Base-by-base conservation (phyloP, 129 eudicot species). In the Cynara cardunculus region DNA sequence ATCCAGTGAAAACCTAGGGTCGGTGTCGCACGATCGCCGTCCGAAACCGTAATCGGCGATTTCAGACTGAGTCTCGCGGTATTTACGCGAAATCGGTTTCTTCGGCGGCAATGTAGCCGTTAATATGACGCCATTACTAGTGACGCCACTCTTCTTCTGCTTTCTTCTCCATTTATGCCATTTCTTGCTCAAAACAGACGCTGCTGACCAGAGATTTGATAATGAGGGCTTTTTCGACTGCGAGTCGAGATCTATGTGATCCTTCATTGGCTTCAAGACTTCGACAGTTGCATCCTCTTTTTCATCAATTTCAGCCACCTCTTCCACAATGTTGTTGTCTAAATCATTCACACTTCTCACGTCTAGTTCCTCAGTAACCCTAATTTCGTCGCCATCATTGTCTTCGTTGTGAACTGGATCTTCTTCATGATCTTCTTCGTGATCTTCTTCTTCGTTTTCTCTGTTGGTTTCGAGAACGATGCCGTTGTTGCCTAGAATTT, bases 11-110 rank as follows among this genome's bases (percentile, higher is more conserved):
- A 91, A 91, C 82, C 98, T 84, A 9, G 98, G 98, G 74, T 90
- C 98, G 6, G 86, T 87, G 71, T 94, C 98, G 66, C 97, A 91
- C n/a, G 98, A 94, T 65, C 97, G 78, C 78, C 98, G 84, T 6
- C 97, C 96, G 61, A 85, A 88, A 27, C 97, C 98, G 67, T 94
- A 94, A 84, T 94, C 98, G 1, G 97, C 97, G 14, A 94, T 87
- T 80, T 94, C 96, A 2, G 95, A 94, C 80, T 91, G 98, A 31
- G 97, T 90, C 64, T 94, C 98, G 2, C 96, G 88, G 76, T 41
- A 88, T 14, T 83, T 89, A 88, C 97, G 79, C 25, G 90, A 84
- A 81, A 87, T 83, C 3, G 91, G 91, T 84, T 92, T 92, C 77
- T 90, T 89, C 35, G 83, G 89, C 70, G 91, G 91, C 83, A 89